Percentiles rank a stretch among this genome's conserved stretches.
These are phyloP conservation scores for Nematocida sp. DNA, from an alignment of 371 early-diverging fungal genomes.

Conservation along the genomic window DNA sequence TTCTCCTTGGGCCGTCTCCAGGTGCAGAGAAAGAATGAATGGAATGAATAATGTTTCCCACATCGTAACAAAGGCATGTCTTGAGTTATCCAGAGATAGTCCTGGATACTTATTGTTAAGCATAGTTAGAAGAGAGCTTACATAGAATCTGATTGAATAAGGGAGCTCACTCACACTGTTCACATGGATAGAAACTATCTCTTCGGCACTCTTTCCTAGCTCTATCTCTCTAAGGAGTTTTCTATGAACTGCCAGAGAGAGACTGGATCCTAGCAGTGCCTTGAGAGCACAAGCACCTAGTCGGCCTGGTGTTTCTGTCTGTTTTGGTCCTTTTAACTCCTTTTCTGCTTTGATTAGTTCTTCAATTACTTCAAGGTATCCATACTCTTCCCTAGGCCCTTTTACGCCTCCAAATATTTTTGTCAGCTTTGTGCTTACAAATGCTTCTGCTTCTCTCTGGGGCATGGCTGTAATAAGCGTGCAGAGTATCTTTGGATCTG, in stretches of 20 bases:
- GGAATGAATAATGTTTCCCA: constrained; percentile 38
- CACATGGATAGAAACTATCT: background rate
- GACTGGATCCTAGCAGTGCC: background rate
- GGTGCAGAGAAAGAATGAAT: constrained; percentile 9
- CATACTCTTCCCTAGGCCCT: constrained; percentile 85
- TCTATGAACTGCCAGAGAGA: background rate
- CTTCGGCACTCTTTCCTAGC: background rate
- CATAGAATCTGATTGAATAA: constrained; percentile 35
- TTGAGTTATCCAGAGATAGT: background rate
- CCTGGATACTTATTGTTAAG: background rate
- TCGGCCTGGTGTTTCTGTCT: too few relatives aligned
- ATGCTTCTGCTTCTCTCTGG: constrained; percentile 69
- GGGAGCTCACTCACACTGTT: background rate
- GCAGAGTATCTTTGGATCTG: constrained; percentile 80
- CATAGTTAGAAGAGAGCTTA: background rate
- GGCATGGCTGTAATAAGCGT: constrained; percentile 70
- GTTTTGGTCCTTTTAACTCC: background rate
- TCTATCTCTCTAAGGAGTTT: background rate
- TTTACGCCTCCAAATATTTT: constrained; percentile 89
- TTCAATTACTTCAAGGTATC: constrained; percentile 82
- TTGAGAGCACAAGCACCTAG: background rate
- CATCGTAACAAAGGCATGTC: background rate
- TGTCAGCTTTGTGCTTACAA: constrained; percentile 77
- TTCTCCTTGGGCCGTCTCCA: background rate
- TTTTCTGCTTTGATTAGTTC: constrained; percentile 58